Base-by-base conservation (phyloP, 306 rosid species). In the Malus asiatica region DNA sequence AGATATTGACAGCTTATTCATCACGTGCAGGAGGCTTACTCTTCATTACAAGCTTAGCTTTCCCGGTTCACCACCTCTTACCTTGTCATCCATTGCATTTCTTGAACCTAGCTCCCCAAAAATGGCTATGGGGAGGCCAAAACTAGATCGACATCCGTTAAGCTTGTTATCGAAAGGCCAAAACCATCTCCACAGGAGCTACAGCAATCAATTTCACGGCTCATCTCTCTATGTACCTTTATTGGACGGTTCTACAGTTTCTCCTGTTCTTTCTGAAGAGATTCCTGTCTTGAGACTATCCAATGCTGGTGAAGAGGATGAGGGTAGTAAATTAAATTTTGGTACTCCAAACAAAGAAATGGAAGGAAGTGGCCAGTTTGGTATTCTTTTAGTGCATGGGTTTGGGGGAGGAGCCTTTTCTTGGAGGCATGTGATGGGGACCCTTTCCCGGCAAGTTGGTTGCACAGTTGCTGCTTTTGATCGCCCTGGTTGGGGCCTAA, bases 381-480 rank as follows among this genome's bases (percentile, higher is more conserved):
- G 97, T 68, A 85, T 90, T 79, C 88, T 95, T 70, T 79, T 95
- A 75, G 90, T 95, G 67, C 99, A 95, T 67, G 99, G 99, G 70
- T 95, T 95, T 79, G 99, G 98, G 59, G 99, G 99, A 72, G 99
- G 99, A 25, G 97, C 92, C 80, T 95, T 95, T 85, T 92, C 98
- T 33, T 95, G 99, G 99, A 91, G 99, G 83, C 97, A 95, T 84
- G 90, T 95, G 70, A 90, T 92, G 98, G 95, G 92, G 67, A 75
- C 84, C 61, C 84, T 95, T 60, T 89, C 97, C 57, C 80, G 86
- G 86, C 92, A 92, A 79, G 86, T 89, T 70, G 90, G 94, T 77
- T 90, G 97, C 76, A 73, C 86, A 3, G 98, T 95, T 69, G 97
- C 96, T 71, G 97, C 98, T 76, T 92, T 90, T 78, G 99, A 92